Evolutionary conservation across 495 filamentous ascomycete genomes (phyloP), one percentile per base, ranked within the genome.

Genomic region (Penicillium roqueforti): DNA sequence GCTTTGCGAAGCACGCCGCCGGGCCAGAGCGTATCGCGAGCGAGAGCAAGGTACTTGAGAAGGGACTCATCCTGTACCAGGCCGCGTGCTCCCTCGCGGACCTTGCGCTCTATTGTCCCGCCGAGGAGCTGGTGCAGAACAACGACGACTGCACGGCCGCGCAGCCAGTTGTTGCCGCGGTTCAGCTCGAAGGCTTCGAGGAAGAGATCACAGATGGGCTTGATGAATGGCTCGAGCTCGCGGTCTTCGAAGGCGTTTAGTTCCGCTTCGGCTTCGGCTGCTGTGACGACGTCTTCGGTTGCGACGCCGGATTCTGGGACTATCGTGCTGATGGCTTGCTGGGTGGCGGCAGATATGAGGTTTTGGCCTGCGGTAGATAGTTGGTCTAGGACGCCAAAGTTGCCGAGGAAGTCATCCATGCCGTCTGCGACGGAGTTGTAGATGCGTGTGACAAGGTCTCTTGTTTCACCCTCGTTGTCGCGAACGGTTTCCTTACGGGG

Each of bases 151-250:
- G 95, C 93, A 16, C 95, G 84, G 8, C 93, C 95, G 16, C 95
- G 87, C 6, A 99, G 82, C 92, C 63, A 95, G 66, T 95, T 97
- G 68, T 92, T 96, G 16, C 91, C 92, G 26, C 85, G 83, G 64
- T 96, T 96, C 23, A 97, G 80, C 65, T 96, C 91, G 67, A 99
- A 99, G 10, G 89, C 80, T 73, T 97, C 95, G 36, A 97, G 83
- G 68, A 99, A 99, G 48, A 97, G 82, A 68, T 99, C 93, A 69
- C 91, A 97, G 57, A 99, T 96, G 7, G 95, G 95, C 63, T 96
- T 97, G 57, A 99, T 91, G 68, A 99, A 97, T 6, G 95, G 95
- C 63, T 95, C 89, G 0, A 90, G 76, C 59, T 95, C 89, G 53
- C 86, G 84, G 56, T 90, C 83, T 62, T 97, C 93, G 58, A 96